Percentiles rank a stretch among this genome's conserved stretches.
phyloP scores from a whole-genome alignment of 2,329 filamentous ascomycete species.

The Phoma herbarum region DNA sequence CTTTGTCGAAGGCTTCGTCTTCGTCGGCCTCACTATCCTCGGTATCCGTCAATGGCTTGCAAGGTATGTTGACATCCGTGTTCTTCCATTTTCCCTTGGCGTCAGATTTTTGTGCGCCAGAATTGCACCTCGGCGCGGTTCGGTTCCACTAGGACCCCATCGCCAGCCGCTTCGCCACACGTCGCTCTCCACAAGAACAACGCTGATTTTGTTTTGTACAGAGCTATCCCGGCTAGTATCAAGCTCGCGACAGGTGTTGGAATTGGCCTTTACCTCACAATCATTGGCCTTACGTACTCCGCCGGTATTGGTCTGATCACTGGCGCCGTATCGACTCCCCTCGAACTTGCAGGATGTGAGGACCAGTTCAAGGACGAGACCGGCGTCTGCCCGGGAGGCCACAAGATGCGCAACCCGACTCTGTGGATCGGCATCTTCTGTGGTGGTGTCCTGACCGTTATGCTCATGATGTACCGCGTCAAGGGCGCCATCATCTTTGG shows the following conservation, averaged over 20 bases:
- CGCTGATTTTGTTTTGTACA: slow-evolving; percentile 56
- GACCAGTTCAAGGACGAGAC: slow-evolving; percentile 54
- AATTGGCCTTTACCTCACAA: slow-evolving; percentile 82
- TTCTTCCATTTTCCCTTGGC: slow-evolving; percentile 18
- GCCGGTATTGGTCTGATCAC: slow-evolving; percentile 83
- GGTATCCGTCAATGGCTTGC: slow-evolving; percentile 76
- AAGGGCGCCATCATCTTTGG: slow-evolving; percentile 87
- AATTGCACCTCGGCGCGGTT: slow-evolving; percentile 20
- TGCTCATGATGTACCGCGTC: slow-evolving; percentile 85
- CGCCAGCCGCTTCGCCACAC: slow-evolving; percentile 18
- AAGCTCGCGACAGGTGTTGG: slow-evolving; percentile 87
- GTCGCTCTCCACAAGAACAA: slow-evolving; percentile 62
- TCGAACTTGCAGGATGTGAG: slow-evolving; percentile 79
- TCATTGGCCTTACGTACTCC: slow-evolving; percentile 79
- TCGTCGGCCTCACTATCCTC: slow-evolving; percentile 77
- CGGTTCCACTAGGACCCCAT: slow-evolving; percentile 22
- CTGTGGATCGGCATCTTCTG: slow-evolving; percentile 93
- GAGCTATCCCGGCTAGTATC: slow-evolving; percentile 82
- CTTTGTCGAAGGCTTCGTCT: slow-evolving; percentile 88
- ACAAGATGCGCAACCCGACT: slow-evolving; percentile 83
- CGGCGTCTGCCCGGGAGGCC: slow-evolving; percentile 67
- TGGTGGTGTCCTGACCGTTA: slow-evolving; percentile 79
- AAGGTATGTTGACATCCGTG: slow-evolving; percentile 27
- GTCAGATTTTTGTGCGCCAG: slow-evolving; percentile 20
- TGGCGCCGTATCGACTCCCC: slow-evolving; percentile 72